A percentile compares a stretch with the other conserved stretches of the same genome.
phyloP scores from a whole-genome alignment of 2,329 filamentous ascomycete genomes.

The Penicillium sp. region DNA sequence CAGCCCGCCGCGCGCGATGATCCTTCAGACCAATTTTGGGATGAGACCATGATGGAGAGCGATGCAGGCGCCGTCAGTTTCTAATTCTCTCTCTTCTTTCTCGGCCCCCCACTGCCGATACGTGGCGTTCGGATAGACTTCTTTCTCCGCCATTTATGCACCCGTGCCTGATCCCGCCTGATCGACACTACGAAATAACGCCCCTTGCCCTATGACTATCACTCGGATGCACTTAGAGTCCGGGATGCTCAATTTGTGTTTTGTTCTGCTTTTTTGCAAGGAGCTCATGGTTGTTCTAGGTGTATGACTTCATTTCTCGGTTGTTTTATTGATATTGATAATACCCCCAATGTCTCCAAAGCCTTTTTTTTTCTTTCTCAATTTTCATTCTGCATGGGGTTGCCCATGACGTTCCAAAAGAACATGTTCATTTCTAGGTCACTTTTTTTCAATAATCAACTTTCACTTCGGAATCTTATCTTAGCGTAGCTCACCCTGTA shows the following conservation, averaged over 20 bases:
- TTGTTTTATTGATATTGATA: slow-evolving; percentile 38
- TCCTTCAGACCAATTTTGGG: slow-evolving; percentile 39
- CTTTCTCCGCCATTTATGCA: slow-evolving; percentile 10
- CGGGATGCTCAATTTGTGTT: slow-evolving; percentile 9
- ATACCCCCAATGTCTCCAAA: slow-evolving; percentile 33
- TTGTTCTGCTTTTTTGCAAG: slow-evolving; percentile 4
- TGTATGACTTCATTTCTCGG: slow-evolving; percentile 28
- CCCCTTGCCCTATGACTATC: slow-evolving; percentile 20
- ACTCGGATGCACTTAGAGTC: slow-evolving; percentile 26
- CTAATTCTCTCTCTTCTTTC: slow-evolving; percentile 20
- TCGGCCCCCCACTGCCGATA: slow-evolving; percentile 7
- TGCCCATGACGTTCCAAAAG: slow-evolving; percentile 6
- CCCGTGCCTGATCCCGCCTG: slow-evolving; percentile 11
- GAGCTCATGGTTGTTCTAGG: slow-evolving; percentile 13
- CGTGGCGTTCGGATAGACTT: slow-evolving; percentile 18
- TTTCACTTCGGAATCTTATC: no score
- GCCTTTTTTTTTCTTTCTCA: slow-evolving; percentile 15
- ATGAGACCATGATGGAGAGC: slow-evolving; percentile 45
- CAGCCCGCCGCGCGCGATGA: slow-evolving; percentile 33
- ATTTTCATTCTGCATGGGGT: slow-evolving; percentile 4
- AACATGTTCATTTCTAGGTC: slow-evolving; percentile 1
- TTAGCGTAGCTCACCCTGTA: no score
- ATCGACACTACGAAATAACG: slow-evolving; percentile 22
- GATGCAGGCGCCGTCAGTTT: slow-evolving; percentile 48
- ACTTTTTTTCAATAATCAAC: no score